A percentile compares a stretch with the other conserved stretches of the same genome.
These are phyloP conservation scores for Mortierella sp. DNA, from an alignment of 371 early-diverging fungal species.

Conservation along the genomic window DNA sequence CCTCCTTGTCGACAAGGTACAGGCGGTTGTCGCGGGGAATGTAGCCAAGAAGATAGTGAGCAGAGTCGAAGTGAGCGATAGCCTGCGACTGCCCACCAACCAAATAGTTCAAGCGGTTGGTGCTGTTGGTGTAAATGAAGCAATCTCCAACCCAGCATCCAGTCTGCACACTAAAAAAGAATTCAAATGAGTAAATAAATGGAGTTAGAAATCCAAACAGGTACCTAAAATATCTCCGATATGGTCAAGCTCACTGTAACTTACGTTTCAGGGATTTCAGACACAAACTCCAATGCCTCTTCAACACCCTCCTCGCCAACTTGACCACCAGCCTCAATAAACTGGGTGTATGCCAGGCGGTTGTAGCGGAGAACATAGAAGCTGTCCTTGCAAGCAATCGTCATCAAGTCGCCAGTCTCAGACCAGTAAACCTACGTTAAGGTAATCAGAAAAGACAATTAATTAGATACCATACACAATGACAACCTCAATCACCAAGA, in stretches of 20 bases:
- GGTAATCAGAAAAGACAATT: not conserved
- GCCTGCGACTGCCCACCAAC: conserved; percentile 95
- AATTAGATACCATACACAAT: not conserved
- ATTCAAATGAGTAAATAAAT: conserved; percentile 1
- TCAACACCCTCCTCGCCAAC: conserved; percentile 96
- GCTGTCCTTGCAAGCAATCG: conserved; percentile 92
- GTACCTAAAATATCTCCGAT: not conserved
- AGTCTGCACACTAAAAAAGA: conserved; percentile 77
- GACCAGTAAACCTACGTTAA: conserved; percentile 86
- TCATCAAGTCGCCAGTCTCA: conserved; percentile 92
- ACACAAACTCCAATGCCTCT: conserved; percentile 95
- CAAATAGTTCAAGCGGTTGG: conserved; percentile 94
- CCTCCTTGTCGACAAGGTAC: conserved; percentile 95
- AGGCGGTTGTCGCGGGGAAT: conserved; percentile 95
- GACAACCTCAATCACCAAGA: not conserved
- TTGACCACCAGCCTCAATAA: conserved; percentile 80
- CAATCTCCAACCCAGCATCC: conserved; percentile 99
- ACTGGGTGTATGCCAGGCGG: conserved; percentile 85
- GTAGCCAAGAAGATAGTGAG: conserved; percentile 94
- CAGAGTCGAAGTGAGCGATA: conserved; percentile 94
- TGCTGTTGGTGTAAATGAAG: conserved; percentile 94
- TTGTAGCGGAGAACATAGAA: conserved; percentile 95
- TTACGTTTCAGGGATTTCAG: conserved; percentile 87
- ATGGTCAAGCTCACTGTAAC: not conserved
- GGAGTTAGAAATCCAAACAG: not conserved